phyloP scores from a whole-genome alignment of 2,329 filamentous ascomycete species.

The Pseudonectria foliicola region DNA sequence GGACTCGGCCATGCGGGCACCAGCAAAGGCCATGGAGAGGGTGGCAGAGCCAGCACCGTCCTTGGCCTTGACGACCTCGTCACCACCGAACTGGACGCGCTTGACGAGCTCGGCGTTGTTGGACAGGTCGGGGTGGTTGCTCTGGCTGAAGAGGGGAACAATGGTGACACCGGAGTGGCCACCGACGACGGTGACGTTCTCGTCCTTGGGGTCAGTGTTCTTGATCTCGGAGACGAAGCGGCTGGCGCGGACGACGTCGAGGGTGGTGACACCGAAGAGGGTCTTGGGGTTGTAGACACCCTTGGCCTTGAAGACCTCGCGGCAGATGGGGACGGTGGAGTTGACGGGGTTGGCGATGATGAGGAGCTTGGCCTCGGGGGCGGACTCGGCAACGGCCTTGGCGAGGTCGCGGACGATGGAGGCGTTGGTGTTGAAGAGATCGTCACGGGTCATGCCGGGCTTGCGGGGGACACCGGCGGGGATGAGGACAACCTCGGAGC shows the following conservation, averaged over 20 bases:
- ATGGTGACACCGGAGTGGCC: conserved; percentile 98
- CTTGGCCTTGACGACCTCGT: conserved; percentile 99
- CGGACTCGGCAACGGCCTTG: conserved; percentile 83
- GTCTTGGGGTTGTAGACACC: conserved; percentile 99
- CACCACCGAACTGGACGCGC: conserved; percentile 97
- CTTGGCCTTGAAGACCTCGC: conserved; percentile 91
- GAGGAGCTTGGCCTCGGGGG: conserved; percentile 89
- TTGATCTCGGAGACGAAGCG: conserved; percentile 97
- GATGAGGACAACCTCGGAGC: conserved; percentile 90
- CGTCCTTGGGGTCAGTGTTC: conserved; percentile 79
- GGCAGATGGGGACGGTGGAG: conserved; percentile 96
- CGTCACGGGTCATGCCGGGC: conserved; percentile 99
- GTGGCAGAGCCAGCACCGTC: conserved; percentile 94
- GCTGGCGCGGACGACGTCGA: conserved; percentile 94
- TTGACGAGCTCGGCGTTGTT: conserved; percentile 76
- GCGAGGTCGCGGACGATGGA: conserved; percentile 98
- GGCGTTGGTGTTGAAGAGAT: conserved; percentile 99
- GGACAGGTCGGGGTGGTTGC: conserved; percentile 74
- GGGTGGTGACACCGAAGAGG: conserved; percentile 98
- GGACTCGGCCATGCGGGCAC: conserved; percentile 76
- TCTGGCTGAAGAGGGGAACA: conserved; percentile 94
- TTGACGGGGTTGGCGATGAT: conserved; percentile 99
- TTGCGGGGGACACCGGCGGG: conserved; percentile 98
- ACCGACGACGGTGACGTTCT: conserved; percentile 93
- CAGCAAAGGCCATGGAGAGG: conserved; percentile 97